A percentile compares a stretch with the other conserved stretches of the same genome.
phyloP scores from a whole-genome alignment of 2,329 filamentous ascomycete species.

The Scedosporium dehoogii region DNA sequence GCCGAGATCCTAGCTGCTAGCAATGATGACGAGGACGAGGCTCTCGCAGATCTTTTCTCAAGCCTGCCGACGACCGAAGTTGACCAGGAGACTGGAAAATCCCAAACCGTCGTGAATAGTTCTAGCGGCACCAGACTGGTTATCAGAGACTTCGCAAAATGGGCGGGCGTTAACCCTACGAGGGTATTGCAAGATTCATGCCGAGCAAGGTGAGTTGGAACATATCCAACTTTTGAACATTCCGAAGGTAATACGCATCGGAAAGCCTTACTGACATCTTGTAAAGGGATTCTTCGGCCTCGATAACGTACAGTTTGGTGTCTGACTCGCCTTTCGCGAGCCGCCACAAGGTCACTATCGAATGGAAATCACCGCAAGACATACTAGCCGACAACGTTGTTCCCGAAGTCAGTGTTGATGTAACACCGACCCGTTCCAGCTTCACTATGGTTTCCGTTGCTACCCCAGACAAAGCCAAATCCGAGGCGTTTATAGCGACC shows the following conservation, averaged over 20 bases:
- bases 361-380: conserved; percentile 68
- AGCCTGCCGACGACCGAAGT: conserved; percentile 52
- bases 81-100: conserved; percentile 45
- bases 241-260: conserved; percentile 9
- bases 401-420: conserved; percentile 18
- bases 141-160: conserved; percentile 77
- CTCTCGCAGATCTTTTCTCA: conserved; percentile 46
- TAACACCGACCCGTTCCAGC: conserved; percentile 38
- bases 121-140: conserved; percentile 44
- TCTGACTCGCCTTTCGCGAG: conserved; percentile 68
- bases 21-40: conserved; percentile 44
- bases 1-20: conserved; percentile 47
- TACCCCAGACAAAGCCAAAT: conserved; percentile 67
- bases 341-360: conserved; percentile 63
- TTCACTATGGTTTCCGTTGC: conserved; percentile 69
- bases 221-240: neutral
- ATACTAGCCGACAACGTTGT: conserved; percentile 30
- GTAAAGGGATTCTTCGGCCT: conserved; percentile 57
- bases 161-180: conserved; percentile 65
- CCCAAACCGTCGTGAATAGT: conserved; percentile 43
- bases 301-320: conserved; percentile 56
- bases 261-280: neutral
- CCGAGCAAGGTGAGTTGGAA: conserved; percentile 52
- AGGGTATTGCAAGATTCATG: conserved; percentile 81
- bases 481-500: conserved; percentile 78